Evolutionary conservation across 768 basidiomycete genomes (phyloP), one percentile per base, ranked within the genome.

Genomic region (Naganishia randhawae): DNA sequence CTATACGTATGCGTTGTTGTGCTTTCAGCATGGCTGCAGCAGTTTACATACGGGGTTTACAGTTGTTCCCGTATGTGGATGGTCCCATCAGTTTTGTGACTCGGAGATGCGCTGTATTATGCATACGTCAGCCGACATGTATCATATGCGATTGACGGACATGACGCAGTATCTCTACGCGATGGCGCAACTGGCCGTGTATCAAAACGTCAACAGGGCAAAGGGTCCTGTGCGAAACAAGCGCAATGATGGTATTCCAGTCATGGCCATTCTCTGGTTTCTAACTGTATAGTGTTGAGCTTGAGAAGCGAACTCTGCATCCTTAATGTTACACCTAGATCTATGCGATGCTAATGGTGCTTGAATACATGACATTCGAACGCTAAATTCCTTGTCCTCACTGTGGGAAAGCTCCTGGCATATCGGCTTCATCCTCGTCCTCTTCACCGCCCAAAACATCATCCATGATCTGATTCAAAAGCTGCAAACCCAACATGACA

Each of bases 361-460:
- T n/a, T 48, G n/a, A 7, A 48, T 11, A n/a, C 7, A 3, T 22
- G 45, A n/a, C n/a, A n/a, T 48, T 48, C 45, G 11, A 48, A n/a
- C 45, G 25, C 3, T 48, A 4, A 1, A 22, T 17, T 48, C n/a
- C 19, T 11, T 22, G 3, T 48, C 11, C 45, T 63, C 50, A 67
- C 32, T 67, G 66, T 17, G 66, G 66, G 51, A 67, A 67, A 19
- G 66, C 66, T 3, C 66, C 66, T 14, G 66, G 66, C 66, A 67
- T 67, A 17, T 62, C 57, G 0, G 31, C 52, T 17, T 48, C 50
- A 8, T n/a, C n/a, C n/a, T 63, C 57, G 4, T 65, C 68, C 16
- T 68, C 64, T 27, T 68, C 63, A 1, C 39, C 31, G 22, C 37
- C 68, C 27, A 51, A 10, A 17, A 52, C 48, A 27, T 52, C 53